Percentiles rank a stretch among this genome's conserved stretches.
Evolutionary conservation across 164 flowering plant genomes (phyloP).

Genomic region (Vitis cinerea): DNA sequence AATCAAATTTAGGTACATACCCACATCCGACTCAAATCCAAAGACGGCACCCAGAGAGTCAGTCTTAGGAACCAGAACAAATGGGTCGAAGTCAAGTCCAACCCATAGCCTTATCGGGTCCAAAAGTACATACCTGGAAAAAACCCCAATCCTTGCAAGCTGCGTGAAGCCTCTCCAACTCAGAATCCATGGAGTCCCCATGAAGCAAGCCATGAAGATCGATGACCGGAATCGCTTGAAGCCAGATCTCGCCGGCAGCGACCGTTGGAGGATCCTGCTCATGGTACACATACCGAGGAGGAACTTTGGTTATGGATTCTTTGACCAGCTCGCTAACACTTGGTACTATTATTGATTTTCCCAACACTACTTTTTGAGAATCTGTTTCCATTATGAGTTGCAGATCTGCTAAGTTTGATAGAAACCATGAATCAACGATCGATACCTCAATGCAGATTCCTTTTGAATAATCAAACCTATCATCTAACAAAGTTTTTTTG

Average conservation of each 20-base stretch:
- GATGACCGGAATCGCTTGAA: constrained; percentile 28
- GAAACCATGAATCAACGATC: no score
- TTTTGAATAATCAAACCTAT: no score
- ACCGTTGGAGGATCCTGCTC: constrained; percentile 17
- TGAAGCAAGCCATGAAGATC: constrained; percentile 27
- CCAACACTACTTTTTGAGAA: constrained; percentile 12
- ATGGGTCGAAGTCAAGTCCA: no score
- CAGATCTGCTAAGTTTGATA: no score
- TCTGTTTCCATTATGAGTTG: no score
- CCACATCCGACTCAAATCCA: no score
- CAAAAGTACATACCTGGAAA: constrained; percentile 30
- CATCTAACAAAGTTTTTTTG: no score
- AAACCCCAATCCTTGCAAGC: constrained; percentile 49
- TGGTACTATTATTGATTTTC: constrained; percentile 44
- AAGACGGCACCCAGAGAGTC: no score
- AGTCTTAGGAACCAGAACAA: no score
- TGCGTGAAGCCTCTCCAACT: constrained; percentile 34
- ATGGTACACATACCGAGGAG: constrained; percentile 31
- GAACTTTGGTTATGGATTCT: constrained; percentile 24
- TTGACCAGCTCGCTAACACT: constrained; percentile 50
- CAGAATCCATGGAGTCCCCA: constrained; percentile 19
- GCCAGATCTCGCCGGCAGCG: not conserved
- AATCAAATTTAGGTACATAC: no score
- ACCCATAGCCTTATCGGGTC: no score
- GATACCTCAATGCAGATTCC: no score